phyloP scores from a whole-genome alignment of 2,329 filamentous ascomycete genomes.

The Xylariomycetidae sp. region DNA sequence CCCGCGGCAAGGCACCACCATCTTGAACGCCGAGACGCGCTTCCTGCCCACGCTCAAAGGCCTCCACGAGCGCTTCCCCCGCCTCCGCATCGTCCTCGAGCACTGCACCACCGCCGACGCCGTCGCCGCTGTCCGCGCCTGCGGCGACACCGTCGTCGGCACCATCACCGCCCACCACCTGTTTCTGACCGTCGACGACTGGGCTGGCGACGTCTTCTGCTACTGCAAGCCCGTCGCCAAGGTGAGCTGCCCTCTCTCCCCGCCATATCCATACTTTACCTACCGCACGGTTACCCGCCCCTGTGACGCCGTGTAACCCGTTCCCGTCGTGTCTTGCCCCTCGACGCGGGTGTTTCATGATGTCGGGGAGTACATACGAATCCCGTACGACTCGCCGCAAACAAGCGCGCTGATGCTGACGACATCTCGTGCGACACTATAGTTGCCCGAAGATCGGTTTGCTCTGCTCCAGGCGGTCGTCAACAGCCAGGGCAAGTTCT shows the following conservation, averaged over 20 bases:
- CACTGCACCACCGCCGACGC: conserved; percentile 85
- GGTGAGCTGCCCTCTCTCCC: conserved; percentile 29
- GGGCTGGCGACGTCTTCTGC: conserved; percentile 44
- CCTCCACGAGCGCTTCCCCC: conserved; percentile 70
- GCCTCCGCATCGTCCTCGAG: conserved; percentile 65
- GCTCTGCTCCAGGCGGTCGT: conserved; percentile 62
- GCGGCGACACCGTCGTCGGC: conserved; percentile 68
- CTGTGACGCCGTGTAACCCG: too few species aligned
- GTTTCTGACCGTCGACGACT: conserved; percentile 58
- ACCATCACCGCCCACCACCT: conserved; percentile 37
- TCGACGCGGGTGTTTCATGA: too few species aligned
- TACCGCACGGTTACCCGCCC: too few species aligned
- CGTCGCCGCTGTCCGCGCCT: conserved; percentile 68
- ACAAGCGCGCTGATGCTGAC: too few species aligned
- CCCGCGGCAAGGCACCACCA: conserved; percentile 20
- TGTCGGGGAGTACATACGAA: too few species aligned
- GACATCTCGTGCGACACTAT: too few species aligned
- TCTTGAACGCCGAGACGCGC: conserved; percentile 32
- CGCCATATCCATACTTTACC: too few species aligned
- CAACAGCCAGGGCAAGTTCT: conserved; percentile 59
- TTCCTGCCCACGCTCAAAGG: conserved; percentile 76
- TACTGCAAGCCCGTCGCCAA: conserved; percentile 66
- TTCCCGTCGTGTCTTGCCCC: too few species aligned
- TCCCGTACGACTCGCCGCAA: too few species aligned
- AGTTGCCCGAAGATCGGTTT: conserved; percentile 55